Percentiles rank a stretch among this genome's conserved stretches.
phyloP scores from a whole-genome alignment of 306 rosid genomes.

The Ormosia semicastrata region DNA sequence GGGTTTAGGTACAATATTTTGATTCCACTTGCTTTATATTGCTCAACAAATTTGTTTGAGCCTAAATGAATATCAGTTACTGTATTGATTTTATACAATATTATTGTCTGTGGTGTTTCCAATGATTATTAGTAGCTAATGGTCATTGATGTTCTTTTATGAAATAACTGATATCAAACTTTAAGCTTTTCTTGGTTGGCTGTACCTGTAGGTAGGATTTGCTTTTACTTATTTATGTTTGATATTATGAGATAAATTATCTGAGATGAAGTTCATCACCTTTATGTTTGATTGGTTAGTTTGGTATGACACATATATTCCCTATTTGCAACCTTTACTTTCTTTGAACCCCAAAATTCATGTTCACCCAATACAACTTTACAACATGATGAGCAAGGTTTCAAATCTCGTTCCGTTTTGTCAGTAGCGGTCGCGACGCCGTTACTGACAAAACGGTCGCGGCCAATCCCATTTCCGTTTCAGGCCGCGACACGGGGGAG shows the following conservation, averaged over 20 bases:
- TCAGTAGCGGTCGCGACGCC: no score
- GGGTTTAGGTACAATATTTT: background rate
- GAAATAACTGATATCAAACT: background rate
- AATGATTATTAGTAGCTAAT: background rate
- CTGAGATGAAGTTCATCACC: background rate
- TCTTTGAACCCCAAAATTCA: no score
- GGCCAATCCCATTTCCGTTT: no score
- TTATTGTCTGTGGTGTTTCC: background rate
- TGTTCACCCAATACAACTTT: no score
- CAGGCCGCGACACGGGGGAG: no score
- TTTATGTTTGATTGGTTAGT: conserved; percentile 11
- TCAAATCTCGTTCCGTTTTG: no score
- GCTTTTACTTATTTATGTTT: background rate
- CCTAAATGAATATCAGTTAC: background rate
- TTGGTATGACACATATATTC: background rate
- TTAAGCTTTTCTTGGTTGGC: background rate
- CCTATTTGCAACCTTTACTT: background rate
- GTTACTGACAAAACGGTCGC: no score
- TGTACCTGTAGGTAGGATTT: background rate
- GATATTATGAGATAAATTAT: background rate
- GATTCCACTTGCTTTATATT: background rate
- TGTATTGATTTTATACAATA: background rate
- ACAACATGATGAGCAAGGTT: background rate
- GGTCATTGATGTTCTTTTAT: background rate
- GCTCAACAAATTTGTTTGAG: background rate